Percentiles rank a stretch among this genome's conserved stretches.
Conservation (phyloP, 192 early-diverging fungal species). For the Backusella luteola region DNA sequence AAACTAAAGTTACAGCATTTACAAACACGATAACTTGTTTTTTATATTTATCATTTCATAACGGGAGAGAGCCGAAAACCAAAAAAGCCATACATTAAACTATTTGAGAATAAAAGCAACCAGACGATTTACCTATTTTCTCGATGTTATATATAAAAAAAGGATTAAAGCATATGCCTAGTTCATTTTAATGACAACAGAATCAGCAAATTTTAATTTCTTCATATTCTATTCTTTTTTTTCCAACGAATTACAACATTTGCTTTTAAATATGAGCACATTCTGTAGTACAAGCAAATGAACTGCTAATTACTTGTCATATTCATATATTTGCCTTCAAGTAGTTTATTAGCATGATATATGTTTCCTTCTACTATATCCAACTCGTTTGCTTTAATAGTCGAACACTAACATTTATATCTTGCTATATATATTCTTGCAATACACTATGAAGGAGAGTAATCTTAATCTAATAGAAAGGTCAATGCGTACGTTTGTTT, state of each 20-base stretch:
- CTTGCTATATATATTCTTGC: not conserved
- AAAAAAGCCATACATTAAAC: not conserved
- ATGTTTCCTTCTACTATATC: not conserved
- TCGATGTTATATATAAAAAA: not conserved
- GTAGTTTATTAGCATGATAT: not conserved
- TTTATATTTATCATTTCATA: not conserved
- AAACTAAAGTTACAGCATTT: not conserved
- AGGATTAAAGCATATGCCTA: not conserved
- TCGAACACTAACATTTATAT: not conserved
- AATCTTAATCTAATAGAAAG: too few species aligned
- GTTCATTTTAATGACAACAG: not conserved
- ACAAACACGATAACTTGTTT: not conserved
- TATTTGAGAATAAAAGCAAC: not conserved
- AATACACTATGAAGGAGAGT: too few species aligned
- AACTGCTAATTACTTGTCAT: not conserved
- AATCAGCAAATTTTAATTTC: not conserved
- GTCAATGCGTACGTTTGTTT: too few species aligned
- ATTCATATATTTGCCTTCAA: not conserved
- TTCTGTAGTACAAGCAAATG: not conserved
- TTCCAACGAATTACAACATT: not conserved
- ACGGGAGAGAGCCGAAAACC: not conserved
- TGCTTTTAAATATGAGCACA: too few species aligned
- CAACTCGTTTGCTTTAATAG: too few species aligned
- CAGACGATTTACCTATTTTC: not conserved
- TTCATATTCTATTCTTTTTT: not conserved